Base-by-base conservation (phyloP, 106 monocot genomes). In the Dioscorea alata region DNA sequence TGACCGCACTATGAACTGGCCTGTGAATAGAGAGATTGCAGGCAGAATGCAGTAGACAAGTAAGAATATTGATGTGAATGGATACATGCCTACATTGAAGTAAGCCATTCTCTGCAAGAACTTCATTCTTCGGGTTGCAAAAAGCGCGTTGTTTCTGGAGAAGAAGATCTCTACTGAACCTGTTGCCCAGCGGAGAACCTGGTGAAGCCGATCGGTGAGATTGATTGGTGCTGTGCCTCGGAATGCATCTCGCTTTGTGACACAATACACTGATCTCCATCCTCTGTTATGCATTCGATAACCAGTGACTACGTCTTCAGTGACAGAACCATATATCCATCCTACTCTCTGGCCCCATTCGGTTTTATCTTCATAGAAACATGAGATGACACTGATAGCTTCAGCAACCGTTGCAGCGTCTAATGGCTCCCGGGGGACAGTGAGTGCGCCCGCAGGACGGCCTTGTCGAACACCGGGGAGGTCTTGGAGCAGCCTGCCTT, bases 121-220 rank as follows among this genome's bases (percentile, higher is more conserved):
- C 73, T 93, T 99, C 99, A 99, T 99, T 65, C 90, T 69, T 19
- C 74, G 71, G 34, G 78, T 77, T 9, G 92, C 99, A 61, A 99
- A 83, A 17, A 99, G 64, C 0, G 99, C 93, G 24, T 99, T 99
- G 87, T 99, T 99, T 12, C 79, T 71, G 3, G 99, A 99, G 78
- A 99, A 99, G 99, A 99, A 99, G 61, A 99, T 99, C 93, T 99
- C 99, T n/a, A 99, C 99, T 0, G 99, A 99, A 9, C 97, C 97
- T 0, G 97, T 99, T 7, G 97, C 97, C 97, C 97, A 99, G 0
- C 97, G 92, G 31, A 99, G 92, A 17, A 99, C 97, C 66, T 92
- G 97, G 66, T 99, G 97, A 21, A 99, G 83, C 48, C 97, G 33
- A 68, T 99, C 92, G 12, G 97, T 99, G 19, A 99, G 86, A 51